phyloP scores from a whole-genome alignment of 306 rosid genomes.

The Cicer bijugum region DNA sequence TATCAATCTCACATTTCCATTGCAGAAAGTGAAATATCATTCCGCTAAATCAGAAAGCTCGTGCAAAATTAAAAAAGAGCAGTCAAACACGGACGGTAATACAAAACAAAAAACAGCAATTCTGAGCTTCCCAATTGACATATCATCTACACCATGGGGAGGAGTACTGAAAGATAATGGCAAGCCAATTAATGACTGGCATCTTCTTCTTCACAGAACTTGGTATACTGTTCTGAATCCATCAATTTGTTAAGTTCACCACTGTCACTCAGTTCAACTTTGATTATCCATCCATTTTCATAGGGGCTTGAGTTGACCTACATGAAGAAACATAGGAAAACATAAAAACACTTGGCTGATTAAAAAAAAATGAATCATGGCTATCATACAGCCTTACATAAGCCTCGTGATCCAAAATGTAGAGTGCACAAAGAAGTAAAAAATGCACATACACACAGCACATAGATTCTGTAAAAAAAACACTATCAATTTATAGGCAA shows the following conservation, averaged over 20 bases:
- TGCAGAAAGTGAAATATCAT: slow-evolving; percentile 32
- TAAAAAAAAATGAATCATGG: not conserved
- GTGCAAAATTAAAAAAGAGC: slow-evolving; percentile 25
- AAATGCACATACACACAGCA: slow-evolving; percentile 16
- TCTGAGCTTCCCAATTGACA: slow-evolving; percentile 41
- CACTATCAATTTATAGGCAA: not conserved
- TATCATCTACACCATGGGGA: slow-evolving; percentile 33
- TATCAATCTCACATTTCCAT: slow-evolving; percentile 32
- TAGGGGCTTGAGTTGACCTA: slow-evolving; percentile 88
- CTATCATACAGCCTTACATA: slow-evolving; percentile 12
- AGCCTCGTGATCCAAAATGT: slow-evolving; percentile 1
- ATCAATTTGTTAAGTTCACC: slow-evolving; percentile 73
- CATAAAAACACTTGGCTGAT: slow-evolving; percentile 2
- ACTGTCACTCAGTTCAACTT: slow-evolving; percentile 64
- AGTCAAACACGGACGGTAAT: slow-evolving; percentile 26
- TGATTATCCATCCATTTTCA: slow-evolving; percentile 84
- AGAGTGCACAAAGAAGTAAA: not conserved
- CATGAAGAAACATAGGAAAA: slow-evolving; percentile 20
- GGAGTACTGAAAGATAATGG: slow-evolving; percentile 27
- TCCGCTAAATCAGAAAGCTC: slow-evolving; percentile 45
- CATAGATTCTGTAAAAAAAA: not conserved
- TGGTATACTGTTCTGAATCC: slow-evolving; percentile 83
- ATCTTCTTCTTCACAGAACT: slow-evolving; percentile 97
- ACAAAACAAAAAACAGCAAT: slow-evolving; percentile 22
- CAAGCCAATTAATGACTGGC: slow-evolving; percentile 62